Conservation (phyloP, 2,329 filamentous ascomycete species). For the Exophiala oligosperma region DNA sequence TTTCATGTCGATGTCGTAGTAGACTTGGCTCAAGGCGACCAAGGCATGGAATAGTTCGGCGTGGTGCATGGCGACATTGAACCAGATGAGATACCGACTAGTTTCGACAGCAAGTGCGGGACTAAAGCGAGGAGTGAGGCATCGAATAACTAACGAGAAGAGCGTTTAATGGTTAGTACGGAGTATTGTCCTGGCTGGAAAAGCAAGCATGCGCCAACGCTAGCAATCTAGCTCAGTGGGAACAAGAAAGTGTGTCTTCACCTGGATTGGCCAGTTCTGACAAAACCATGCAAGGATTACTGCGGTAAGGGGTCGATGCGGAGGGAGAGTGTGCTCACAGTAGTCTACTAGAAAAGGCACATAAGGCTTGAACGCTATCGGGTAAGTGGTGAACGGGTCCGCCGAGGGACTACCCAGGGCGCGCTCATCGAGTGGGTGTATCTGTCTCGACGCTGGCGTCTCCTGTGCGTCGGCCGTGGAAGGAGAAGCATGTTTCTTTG, state of each 20-base stretch:
- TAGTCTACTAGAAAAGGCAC: constrained; percentile 21
- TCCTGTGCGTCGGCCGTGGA: background rate
- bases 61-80: constrained; percentile 21
- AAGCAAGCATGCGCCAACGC: background rate
- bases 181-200: background rate
- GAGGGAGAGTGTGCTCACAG: constrained; percentile 8
- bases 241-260: background rate
- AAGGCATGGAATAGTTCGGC: constrained; percentile 19
- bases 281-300: background rate
- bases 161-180: background rate
- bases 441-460: background rate
- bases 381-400: constrained; percentile 17
- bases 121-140: constrained; percentile 17
- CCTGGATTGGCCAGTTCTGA: too few species aligned
- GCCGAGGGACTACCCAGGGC: constrained; percentile 10
- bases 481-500: background rate
- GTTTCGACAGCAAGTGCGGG: constrained; percentile 16
- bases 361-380: constrained; percentile 9
- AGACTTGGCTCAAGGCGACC: constrained; percentile 20
- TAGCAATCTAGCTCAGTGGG: background rate
- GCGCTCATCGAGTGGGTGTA: constrained; percentile 7
- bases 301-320: background rate
- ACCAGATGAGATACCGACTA: constrained; percentile 22
- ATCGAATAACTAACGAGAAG: constrained; percentile 13
- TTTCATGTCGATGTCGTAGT: constrained; percentile 20